Conservation (phyloP, 2,329 filamentous ascomycete species). For the Tolypocladium inflatum region DNA sequence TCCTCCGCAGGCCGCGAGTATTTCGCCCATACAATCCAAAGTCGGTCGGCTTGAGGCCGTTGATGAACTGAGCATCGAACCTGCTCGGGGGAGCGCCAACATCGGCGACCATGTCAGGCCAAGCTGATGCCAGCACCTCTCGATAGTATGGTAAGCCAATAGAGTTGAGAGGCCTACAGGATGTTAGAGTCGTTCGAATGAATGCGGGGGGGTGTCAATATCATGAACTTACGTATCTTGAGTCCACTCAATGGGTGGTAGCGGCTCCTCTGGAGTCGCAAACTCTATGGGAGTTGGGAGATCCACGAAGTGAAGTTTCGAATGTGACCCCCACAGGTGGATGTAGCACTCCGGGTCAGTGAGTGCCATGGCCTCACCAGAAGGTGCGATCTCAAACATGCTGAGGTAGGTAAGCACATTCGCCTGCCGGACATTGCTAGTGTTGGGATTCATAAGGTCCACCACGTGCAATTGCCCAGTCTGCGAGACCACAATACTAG, state of each 20-base stretch:
- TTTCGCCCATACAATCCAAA: slow-evolving; percentile 74
- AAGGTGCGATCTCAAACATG: slow-evolving; percentile 78
- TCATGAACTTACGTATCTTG: slow-evolving; percentile 50
- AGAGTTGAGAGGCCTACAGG: slow-evolving; percentile 61
- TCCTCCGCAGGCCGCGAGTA: slow-evolving; percentile 60
- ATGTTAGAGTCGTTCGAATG: slow-evolving; percentile 4
- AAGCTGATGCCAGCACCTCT: slow-evolving; percentile 77
- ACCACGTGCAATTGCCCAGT: slow-evolving; percentile 92
- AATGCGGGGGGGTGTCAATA: no score
- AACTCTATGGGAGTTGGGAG: slow-evolving; percentile 70
- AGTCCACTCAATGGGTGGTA: slow-evolving; percentile 57
- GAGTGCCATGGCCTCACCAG: slow-evolving; percentile 75
- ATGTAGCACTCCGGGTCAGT: slow-evolving; percentile 71
- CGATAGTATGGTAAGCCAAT: slow-evolving; percentile 92
- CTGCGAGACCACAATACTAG: slow-evolving; percentile 86
- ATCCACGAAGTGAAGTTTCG: slow-evolving; percentile 81
- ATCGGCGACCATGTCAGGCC: slow-evolving; percentile 81
- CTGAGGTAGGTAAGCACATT: slow-evolving; percentile 67
- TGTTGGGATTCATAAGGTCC: slow-evolving; percentile 87
- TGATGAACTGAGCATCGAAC: slow-evolving; percentile 61
- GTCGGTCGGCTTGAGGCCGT: slow-evolving; percentile 60
- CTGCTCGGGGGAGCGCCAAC: slow-evolving; percentile 73
- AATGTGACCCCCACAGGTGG: slow-evolving; percentile 80
- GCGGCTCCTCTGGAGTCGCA: slow-evolving; percentile 53
- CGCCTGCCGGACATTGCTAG: slow-evolving; percentile 74